These are phyloP conservation scores for Penicillium silybi DNA, from an alignment of 495 filamentous ascomycete species.

Conservation along the genomic window DNA sequence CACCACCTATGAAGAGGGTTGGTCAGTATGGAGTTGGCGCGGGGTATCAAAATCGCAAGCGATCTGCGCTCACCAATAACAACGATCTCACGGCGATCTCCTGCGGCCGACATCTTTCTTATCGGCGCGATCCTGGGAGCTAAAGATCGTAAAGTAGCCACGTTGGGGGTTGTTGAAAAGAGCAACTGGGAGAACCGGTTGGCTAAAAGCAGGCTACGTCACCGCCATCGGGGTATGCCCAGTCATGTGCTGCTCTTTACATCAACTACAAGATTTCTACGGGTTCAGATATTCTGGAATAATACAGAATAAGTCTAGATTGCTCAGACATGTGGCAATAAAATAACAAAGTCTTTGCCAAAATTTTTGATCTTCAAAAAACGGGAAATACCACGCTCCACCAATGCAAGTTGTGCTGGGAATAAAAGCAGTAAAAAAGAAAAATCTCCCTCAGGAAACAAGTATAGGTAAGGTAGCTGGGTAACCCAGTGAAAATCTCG, in stretches of 20 bases:
- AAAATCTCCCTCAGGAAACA: not conserved
- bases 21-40: slow-evolving; percentile 14
- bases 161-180: slow-evolving; percentile 8
- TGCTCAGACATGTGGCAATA: slow-evolving; percentile 6
- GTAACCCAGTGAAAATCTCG: not conserved
- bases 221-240: slow-evolving; percentile 10
- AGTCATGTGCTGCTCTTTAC: slow-evolving; percentile 26
- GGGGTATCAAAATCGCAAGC: slow-evolving; percentile 23
- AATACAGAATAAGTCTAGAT: not conserved
- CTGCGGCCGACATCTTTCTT: slow-evolving; percentile 32
- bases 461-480: not conserved
- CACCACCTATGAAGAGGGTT: slow-evolving; percentile 60
- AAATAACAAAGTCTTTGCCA: slow-evolving; percentile 6
- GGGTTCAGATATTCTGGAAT: not conserved
- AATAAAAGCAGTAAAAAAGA: slow-evolving; percentile 7
- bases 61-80: slow-evolving; percentile 56
- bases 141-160: slow-evolving; percentile 27
- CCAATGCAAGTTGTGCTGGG: slow-evolving; percentile 23
- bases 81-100: slow-evolving; percentile 58
- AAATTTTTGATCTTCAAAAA: slow-evolving; percentile 9
- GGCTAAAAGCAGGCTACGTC: slow-evolving; percentile 22
- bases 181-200: not conserved
- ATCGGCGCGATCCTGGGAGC: slow-evolving; percentile 16
- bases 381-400: slow-evolving; percentile 18
- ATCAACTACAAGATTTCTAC: slow-evolving; percentile 3